These are phyloP conservation scores for Zoysia japonica DNA, from an alignment of 176 grass and related monocot genomes.

Conservation along the genomic window DNA sequence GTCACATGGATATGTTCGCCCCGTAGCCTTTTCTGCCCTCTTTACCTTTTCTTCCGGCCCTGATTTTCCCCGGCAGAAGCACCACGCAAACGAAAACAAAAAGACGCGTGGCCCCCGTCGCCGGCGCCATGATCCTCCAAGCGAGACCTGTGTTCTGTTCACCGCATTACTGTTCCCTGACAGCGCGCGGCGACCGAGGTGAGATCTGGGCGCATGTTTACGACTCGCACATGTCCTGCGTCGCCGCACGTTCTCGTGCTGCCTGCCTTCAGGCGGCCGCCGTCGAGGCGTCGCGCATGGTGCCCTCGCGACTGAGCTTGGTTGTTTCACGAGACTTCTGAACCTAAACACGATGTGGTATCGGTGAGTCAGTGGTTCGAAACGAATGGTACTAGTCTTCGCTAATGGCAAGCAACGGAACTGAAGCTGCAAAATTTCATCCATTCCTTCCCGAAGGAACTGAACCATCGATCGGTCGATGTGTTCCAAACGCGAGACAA, in stretches of 20 bases:
- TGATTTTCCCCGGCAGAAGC: not conserved
- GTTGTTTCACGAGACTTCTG: not conserved
- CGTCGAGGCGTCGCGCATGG: not conserved
- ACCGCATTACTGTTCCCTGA: conserved; percentile 29
- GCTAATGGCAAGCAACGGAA: not conserved
- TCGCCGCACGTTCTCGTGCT: conserved; percentile 21
- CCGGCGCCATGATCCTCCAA: not conserved
- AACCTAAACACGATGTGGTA: no score
- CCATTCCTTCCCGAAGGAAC: not conserved
- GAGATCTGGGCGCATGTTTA: conserved; percentile 42
- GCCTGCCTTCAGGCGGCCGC: not conserved
- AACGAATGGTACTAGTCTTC: no score
- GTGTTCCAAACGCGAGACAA: not conserved
- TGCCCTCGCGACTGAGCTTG: no score
- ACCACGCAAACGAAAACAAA: conserved; percentile 6
- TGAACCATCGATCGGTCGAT: not conserved
- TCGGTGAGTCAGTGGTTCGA: no score
- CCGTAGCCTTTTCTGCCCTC: not conserved
- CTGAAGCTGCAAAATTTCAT: not conserved
- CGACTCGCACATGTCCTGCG: conserved; percentile 23
- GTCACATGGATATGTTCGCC: conserved; percentile 35
- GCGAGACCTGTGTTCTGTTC: conserved; percentile 25
- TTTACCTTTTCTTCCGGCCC: not conserved
- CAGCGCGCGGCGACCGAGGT: conserved; percentile 12
- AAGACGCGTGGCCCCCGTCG: not conserved